Conservation (phyloP, 306 rosid species). For the Luffa acutangula region DNA sequence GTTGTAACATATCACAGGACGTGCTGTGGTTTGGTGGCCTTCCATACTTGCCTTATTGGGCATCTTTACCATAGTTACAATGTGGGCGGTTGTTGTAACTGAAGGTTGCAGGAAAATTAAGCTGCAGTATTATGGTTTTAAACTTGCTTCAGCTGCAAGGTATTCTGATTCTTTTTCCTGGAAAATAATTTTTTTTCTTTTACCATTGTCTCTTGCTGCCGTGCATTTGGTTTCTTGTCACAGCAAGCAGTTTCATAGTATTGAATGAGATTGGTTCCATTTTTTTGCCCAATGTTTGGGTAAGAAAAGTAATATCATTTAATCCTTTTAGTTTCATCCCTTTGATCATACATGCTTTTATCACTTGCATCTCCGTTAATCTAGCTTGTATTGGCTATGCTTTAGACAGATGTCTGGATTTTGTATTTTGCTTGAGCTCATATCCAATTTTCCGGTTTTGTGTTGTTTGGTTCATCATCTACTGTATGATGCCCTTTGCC, state of each 20-base stretch:
- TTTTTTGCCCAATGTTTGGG: neutral
- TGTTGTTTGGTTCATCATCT: neutral
- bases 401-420: neutral
- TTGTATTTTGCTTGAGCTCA: neutral
- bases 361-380: neutral
- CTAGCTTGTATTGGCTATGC: neutral
- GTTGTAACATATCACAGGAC: slow-evolving; percentile 40
- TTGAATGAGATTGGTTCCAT: neutral
- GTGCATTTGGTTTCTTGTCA: neutral
- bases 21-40: slow-evolving; percentile 59
- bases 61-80: slow-evolving; percentile 77
- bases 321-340: neutral
- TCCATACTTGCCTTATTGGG: slow-evolving; percentile 65
- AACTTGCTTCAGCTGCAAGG: slow-evolving; percentile 98
- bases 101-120: slow-evolving; percentile 97
- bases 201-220: neutral
- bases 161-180: slow-evolving; percentile 8
- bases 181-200: neutral
- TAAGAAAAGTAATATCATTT: neutral
- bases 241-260: neutral
- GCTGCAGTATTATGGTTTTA: slow-evolving; percentile 92
- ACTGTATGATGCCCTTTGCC: neutral
- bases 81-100: slow-evolving; percentile 99
- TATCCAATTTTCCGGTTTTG: neutral
- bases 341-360: neutral